Conservation (phyloP, 192 early-diverging fungal species). For the Backusella morwellensis region DNA sequence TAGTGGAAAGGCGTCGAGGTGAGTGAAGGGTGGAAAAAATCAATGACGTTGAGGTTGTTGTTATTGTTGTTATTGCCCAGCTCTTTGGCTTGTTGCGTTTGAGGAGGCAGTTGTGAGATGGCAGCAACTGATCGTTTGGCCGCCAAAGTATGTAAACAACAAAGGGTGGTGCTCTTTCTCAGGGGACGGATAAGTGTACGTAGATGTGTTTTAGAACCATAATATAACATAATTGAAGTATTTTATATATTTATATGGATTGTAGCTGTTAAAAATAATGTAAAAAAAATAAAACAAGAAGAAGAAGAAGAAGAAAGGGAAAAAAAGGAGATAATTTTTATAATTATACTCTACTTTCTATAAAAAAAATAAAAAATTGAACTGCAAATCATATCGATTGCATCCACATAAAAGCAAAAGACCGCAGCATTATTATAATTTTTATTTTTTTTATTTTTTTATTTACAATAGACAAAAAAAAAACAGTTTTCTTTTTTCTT, state of each 20-base stretch:
- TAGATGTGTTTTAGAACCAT: neutral
- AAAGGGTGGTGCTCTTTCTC: neutral
- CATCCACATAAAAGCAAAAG: neutral
- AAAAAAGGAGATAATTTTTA: neutral
- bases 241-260: neutral
- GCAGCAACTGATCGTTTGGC: conserved; percentile 1
- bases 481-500: neutral
- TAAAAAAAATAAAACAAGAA: neutral
- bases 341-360: neutral
- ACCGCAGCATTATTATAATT: neutral
- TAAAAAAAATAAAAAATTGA: neutral
- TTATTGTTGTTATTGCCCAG: neutral
- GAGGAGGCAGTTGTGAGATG: neutral
- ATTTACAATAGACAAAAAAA: neutral
- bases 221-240: neutral
- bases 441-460: neutral
- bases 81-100: neutral
- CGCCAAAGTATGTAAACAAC: neutral
- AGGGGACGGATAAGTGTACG: neutral
- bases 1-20: conserved; percentile 38
- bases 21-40: conserved; percentile 35
- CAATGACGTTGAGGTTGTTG: conserved; percentile 20
- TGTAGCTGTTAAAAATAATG: too few relatives aligned
- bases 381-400: conserved; percentile 2
- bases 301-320: neutral